These are phyloP conservation scores for Primulina tabacum DNA, from an alignment of 257 asterid genomes.

Conservation along the genomic window DNA sequence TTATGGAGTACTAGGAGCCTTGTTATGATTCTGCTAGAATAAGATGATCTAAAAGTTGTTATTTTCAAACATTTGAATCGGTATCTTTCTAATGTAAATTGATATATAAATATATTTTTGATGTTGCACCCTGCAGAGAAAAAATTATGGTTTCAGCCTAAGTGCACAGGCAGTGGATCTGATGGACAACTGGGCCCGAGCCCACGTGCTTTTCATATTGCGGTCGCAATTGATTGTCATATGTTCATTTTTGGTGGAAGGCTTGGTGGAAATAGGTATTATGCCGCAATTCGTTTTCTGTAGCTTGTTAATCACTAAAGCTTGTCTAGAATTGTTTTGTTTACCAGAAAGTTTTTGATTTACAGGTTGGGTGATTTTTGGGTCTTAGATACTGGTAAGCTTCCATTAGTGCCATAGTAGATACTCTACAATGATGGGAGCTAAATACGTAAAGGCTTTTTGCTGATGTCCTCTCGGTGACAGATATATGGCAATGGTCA, in stretches of 20 bases:
- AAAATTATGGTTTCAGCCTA: slow-evolving; percentile 87
- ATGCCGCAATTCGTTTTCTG: slow-evolving; percentile 6
- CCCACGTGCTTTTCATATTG: slow-evolving; percentile 88
- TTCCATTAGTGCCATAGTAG: slow-evolving; percentile 19
- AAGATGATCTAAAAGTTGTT: slow-evolving; percentile 14
- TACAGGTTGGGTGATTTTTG: slow-evolving; percentile 97
- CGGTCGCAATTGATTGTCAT: slow-evolving; percentile 87
- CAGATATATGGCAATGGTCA: slow-evolving; percentile 99
- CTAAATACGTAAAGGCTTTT: slow-evolving; percentile 22
- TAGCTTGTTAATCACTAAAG: slow-evolving; percentile 12
- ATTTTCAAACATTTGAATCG: background rate
- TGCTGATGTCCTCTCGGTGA: slow-evolving; percentile 19
- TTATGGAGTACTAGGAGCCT: slow-evolving; percentile 6
- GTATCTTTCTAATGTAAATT: slow-evolving; percentile 9
- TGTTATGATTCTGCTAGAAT: slow-evolving; percentile 7
- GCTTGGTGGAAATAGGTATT: slow-evolving; percentile 77
- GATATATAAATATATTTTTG: background rate
- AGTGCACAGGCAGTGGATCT: slow-evolving; percentile 76
- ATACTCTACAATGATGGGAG: slow-evolving; percentile 1
- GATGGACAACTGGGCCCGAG: slow-evolving; percentile 81
- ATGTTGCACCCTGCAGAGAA: slow-evolving; percentile 58
- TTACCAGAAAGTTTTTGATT: slow-evolving; percentile 25
- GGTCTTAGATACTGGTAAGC: slow-evolving; percentile 97
- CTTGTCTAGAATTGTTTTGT: slow-evolving; percentile 20
- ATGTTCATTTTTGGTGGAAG: slow-evolving; percentile 97